Base-by-base conservation (phyloP, 148 eudicot species). In the Selenicereus undatus region DNA sequence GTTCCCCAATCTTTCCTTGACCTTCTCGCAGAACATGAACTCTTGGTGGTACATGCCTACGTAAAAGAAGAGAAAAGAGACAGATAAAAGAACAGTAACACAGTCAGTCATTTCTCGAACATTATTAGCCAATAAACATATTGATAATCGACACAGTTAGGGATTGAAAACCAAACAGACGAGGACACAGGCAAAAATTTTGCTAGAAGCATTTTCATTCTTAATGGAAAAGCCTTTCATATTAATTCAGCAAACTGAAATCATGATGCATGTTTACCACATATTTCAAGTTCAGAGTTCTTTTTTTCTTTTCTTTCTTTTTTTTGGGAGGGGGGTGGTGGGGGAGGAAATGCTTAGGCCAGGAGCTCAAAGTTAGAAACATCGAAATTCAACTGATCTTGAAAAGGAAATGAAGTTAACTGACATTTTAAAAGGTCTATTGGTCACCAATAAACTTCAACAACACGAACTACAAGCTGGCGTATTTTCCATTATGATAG, bases 1-100 rank as follows among this genome's bases (percentile, higher is more conserved):
- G 87, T 62, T 91, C 24, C 85, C 87, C 86, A 97, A 75, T 81
- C 91, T 91, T 82, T 94, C 99, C 91, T 97, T 97, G 68, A 97
- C 99, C 86, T 93, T 97, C 82, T 94, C 97, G 82, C 95, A 91
- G 86, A 96, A 96, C 73, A 81, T 73, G 82, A 92, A 91, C 80
- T 94, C 99, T 80, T 90, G 91, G 83, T 82, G 86, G 84, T 92
- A 92, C 84, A 86, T 89, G 80, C 88, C 99, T 97, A 64, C 85
- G 54, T 42, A 6, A 66, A 45, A 82, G 45, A 72, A 74, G 48
- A 81, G 27, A 26, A 69, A 78, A 65, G 50, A 77, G 66, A 66
- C 6, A 43, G n/a, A 50, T 22, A 73, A 29, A 71, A 45, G 71
- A 24, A 39, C n/a, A 76, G 43, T 12, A 18, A 70, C 17, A 24